Evolutionary conservation across 2,329 filamentous ascomycete genomes (phyloP), one percentile per base, ranked within the genome.

Genomic region (Phialocephala sp.): DNA sequence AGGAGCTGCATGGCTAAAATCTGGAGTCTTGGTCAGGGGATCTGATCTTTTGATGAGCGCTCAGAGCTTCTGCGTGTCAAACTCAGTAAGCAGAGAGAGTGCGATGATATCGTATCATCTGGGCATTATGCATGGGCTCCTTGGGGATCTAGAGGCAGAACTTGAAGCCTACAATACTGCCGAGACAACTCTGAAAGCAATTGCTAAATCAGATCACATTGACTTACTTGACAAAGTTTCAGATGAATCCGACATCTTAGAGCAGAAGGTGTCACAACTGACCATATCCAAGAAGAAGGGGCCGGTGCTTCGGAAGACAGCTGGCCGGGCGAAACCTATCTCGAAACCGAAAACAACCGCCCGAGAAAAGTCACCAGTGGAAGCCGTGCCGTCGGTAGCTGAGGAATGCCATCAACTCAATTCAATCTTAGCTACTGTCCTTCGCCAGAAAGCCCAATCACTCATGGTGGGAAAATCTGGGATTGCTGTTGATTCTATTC

Each of bases 21-120:
- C 86, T n/a, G 85, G 86, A 24, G 82, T 87, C 60, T 76, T 88
- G 2, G 80, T 85, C 0, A 86, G 87, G 66, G 86, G 90, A 1
- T 77, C 84, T 1, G 80, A 84, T 27, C 78, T 85, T n/a, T 80
- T 87, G 2, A 79, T 83, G 5, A 81, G 84, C 41, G 85, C 86
- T 8, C 81, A 85, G 35, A 77, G 83, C 14, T 77, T 84, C 27
- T 82, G 89, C 47, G 80, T 83, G 0, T 78, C 81, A 14, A 76
- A 80, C 62, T 73, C 76, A 1, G 78, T 82, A 4, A 79, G 83
- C 64, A 77, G 80, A 56, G 82, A 82, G 0, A 80, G 79, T 69
- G 77, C 84, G 65, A 71, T 79, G 8, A 77, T 89, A 36, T 81
- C 85, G 0, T 87, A 85, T 62, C 81, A 85, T 70, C 77, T 89